Conservation (phyloP, 257 asterid species). For the Buddleja alternifolia region DNA sequence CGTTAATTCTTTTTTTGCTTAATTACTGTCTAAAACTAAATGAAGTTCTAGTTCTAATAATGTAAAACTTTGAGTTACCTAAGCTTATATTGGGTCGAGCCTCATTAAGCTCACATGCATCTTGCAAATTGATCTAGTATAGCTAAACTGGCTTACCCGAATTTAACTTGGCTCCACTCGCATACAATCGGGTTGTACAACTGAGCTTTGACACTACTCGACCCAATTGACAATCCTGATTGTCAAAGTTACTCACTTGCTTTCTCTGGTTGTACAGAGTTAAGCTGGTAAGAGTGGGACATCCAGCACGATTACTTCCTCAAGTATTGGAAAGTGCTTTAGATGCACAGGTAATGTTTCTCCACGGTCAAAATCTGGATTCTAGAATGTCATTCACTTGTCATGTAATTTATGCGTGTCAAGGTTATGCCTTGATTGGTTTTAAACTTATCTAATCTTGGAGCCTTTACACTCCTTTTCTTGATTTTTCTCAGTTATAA, state of each 20-base stretch:
- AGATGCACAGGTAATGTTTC: constrained; percentile 78
- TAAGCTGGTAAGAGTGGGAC: constrained; percentile 94
- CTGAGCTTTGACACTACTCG: neutral
- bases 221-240: constrained; percentile 9
- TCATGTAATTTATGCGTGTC: constrained; percentile 19
- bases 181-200: neutral
- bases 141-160: neutral
- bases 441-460: constrained; percentile 1
- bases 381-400: constrained; percentile 19
- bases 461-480: constrained; percentile 4
- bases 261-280: constrained; percentile 51
- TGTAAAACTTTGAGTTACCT: neutral
- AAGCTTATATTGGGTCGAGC: neutral
- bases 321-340: constrained; percentile 93
- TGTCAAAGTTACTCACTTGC: constrained; percentile 19
- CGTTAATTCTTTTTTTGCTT: neutral
- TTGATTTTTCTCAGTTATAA: constrained; percentile 20
- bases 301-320: constrained; percentile 98
- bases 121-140: neutral
- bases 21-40: neutral
- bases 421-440: constrained; percentile 12
- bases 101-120: neutral
- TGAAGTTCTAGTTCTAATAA: too few relatives aligned
- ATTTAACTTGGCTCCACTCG: neutral
- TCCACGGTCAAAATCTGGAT: constrained; percentile 24